A percentile compares a stretch with the other conserved stretches of the same genome.
These are phyloP conservation scores for Phyllostachys edulis DNA, from an alignment of 176 grass and related monocot species.

Conservation along the genomic window DNA sequence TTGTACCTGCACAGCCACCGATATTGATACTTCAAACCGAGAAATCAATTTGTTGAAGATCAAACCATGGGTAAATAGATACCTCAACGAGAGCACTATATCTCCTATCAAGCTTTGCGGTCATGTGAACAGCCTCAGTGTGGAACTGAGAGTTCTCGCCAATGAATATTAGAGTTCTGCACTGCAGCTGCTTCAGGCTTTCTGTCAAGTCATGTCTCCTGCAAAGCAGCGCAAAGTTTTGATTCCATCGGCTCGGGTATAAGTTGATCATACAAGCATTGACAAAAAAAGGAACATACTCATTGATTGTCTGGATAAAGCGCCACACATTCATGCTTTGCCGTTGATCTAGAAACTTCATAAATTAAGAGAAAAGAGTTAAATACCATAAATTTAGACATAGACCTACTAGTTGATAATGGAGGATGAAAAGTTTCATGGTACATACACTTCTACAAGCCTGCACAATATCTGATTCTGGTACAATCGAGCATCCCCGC, in stretches of 20 bases:
- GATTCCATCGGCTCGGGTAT: constrained; percentile 2
- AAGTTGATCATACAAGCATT: constrained; percentile 13
- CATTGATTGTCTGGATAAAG: constrained; percentile 90
- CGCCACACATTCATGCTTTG: constrained; percentile 83
- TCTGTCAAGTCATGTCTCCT: constrained; percentile 90
- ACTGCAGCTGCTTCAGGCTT: constrained; percentile 75
- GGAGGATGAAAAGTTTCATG: background rate
- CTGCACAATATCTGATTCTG: constrained; percentile 88
- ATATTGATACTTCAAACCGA: background rate
- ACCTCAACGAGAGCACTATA: constrained; percentile 93
- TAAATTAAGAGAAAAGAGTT: constrained; percentile 30
- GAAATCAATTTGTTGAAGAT: background rate
- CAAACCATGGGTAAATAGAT: background rate
- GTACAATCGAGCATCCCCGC: constrained; percentile 56
- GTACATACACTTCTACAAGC: constrained; percentile 82
- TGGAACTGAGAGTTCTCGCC: constrained; percentile 88
- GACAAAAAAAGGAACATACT: constrained; percentile 43
- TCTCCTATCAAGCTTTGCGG: constrained; percentile 70
- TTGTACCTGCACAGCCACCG: constrained; percentile 58
- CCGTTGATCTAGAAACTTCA: constrained; percentile 86
- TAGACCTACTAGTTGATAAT: constrained; percentile 15
- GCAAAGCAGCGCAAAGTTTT: constrained; percentile 37
- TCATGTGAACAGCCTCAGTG: constrained; percentile 81
- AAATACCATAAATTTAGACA: constrained; percentile 20
- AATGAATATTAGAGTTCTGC: constrained; percentile 87